phyloP scores from a whole-genome alignment of 78 protist genomes.

The Bodo saltans region DNA sequence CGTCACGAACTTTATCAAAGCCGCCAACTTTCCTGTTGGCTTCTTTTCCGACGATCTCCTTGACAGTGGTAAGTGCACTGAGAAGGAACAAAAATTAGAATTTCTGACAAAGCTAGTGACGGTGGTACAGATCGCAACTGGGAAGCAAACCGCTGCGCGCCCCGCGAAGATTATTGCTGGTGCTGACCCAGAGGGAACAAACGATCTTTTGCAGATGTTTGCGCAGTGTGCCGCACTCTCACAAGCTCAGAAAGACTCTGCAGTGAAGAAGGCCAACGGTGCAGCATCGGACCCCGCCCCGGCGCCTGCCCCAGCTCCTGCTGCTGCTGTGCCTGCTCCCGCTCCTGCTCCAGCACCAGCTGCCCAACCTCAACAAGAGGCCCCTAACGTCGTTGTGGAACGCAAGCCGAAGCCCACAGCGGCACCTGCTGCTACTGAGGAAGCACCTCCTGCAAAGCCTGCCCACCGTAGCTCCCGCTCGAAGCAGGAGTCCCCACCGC shows the following conservation, averaged over 20 bases:
- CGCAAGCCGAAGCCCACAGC: no score
- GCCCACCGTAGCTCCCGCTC: not conserved
- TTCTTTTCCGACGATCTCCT: slow-evolving; percentile 39
- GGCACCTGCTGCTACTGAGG: no score
- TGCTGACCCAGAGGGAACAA: slow-evolving; percentile 55
- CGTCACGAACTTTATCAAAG: slow-evolving; percentile 36
- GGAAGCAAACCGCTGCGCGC: slow-evolving; percentile 6
- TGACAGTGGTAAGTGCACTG: slow-evolving; percentile 32
- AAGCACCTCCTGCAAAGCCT: no score
- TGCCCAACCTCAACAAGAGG: no score
- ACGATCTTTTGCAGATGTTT: slow-evolving; percentile 37
- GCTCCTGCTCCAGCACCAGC: no score
- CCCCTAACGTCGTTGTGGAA: no score
- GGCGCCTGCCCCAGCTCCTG: no score
- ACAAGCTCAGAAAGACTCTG: not conserved
- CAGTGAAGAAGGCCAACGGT: not conserved
- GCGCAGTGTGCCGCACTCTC: slow-evolving; percentile 18
- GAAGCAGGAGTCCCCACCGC: not conserved
- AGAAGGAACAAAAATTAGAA: slow-evolving; percentile 45
- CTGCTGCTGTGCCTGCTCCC: no score
- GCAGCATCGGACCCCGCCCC: no score
- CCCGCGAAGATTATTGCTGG: slow-evolving; percentile 60
- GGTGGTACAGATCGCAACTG: not conserved
- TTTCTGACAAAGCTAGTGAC: slow-evolving; percentile 46
- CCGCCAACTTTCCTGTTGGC: slow-evolving; percentile 35